A percentile compares a stretch with the other conserved stretches of the same genome.
phyloP scores from a whole-genome alignment of 495 filamentous ascomycete genomes.

The Wilcoxina mikolae region DNA sequence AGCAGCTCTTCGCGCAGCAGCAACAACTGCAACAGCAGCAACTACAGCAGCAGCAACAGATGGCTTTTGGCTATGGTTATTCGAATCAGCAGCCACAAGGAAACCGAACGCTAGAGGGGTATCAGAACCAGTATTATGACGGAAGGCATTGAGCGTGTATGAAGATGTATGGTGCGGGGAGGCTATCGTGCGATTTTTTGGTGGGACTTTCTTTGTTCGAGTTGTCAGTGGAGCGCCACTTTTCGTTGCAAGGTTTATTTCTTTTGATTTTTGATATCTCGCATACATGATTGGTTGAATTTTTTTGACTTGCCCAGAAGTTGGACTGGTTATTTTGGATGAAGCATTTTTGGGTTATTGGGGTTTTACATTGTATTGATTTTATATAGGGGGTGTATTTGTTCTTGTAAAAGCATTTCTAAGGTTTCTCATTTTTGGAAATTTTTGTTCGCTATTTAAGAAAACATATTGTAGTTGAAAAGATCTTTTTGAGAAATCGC shows the following conservation, averaged over 20 bases:
- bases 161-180: neutral
- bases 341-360: neutral
- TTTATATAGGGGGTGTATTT: neutral
- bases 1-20: conserved; percentile 1
- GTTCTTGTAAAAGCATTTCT: neutral
- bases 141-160: neutral
- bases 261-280: neutral
- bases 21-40: conserved; percentile 10
- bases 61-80: conserved; percentile 18
- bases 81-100: neutral
- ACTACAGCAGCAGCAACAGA: conserved; percentile 19
- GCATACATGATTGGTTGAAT: neutral
- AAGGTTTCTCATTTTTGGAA: neutral
- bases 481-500: no score
- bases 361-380: neutral
- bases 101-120: neutral
- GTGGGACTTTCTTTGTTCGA: neutral
- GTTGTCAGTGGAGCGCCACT: neutral
- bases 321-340: neutral
- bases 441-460: no score
- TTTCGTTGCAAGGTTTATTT: neutral
- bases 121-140: neutral
- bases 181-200: neutral
- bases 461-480: no score
- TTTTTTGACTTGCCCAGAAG: no score